Evolutionary conservation across 345 rosid species (phyloP).

Genomic region (Gossypium mustelinum): DNA sequence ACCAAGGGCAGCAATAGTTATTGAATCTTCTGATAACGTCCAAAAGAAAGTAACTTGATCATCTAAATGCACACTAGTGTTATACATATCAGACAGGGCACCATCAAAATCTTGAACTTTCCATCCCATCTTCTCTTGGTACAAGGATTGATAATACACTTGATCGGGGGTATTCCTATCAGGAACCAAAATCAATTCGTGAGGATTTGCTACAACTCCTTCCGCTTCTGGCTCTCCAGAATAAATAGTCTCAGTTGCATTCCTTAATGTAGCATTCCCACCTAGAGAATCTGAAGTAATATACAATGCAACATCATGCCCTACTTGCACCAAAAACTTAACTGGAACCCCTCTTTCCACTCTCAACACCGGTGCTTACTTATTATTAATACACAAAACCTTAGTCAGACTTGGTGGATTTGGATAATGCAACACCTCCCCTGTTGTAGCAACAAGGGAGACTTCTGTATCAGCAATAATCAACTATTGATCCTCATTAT

Average conservation of each 20-base stretch:
- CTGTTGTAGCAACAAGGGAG: constrained; percentile 50
- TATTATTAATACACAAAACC: constrained; percentile 64
- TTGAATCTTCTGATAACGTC: constrained; percentile 63
- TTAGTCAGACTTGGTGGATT: constrained; percentile 11
- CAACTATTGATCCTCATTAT: constrained; percentile 70
- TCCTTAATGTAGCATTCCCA: constrained; percentile 86
- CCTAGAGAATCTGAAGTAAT: constrained; percentile 85
- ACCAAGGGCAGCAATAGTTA: constrained; percentile 91
- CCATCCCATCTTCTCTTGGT: constrained; percentile 88
- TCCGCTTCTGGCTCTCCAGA: constrained; percentile 85
- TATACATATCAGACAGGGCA: constrained; percentile 92
- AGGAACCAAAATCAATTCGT: constrained; percentile 77
- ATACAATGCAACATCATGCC: constrained; percentile 68
- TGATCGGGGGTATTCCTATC: constrained; percentile 90
- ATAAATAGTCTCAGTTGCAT: constrained; percentile 66
- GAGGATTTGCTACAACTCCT: constrained; percentile 80
- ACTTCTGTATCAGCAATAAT: constrained; percentile 50
- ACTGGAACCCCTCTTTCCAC: constrained; percentile 79
- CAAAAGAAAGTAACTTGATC: constrained; percentile 88
- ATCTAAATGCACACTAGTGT: constrained; percentile 76
- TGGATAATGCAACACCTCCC: constrained; percentile 50
- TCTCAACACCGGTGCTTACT: constrained; percentile 65
- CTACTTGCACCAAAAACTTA: constrained; percentile 58
- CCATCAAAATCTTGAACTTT: constrained; percentile 93
- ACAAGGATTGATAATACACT: constrained; percentile 82